Base-by-base conservation (phyloP, 768 basidiomycete species). In the Mycena haematopus region DNA sequence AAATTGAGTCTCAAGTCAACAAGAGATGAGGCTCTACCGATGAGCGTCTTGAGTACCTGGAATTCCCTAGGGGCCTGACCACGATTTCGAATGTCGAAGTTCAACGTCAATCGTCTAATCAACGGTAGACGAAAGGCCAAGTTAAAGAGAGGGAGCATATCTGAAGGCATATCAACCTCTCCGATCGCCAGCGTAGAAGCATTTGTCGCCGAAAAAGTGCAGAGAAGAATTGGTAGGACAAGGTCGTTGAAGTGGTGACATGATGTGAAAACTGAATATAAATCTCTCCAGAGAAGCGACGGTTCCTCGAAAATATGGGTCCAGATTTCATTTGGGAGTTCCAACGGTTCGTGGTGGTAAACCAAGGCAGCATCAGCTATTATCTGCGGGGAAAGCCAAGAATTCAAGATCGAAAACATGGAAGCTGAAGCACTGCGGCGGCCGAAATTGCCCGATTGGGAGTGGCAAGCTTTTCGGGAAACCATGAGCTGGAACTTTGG, bases 401-500 rank as follows among this genome's bases (percentile, higher is more conserved):
- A 24, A 42, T 56, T 65, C 42, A 47, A 29, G 21, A 21, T 35
- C 24, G 52, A 25, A 5, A 58, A 46, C 49, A 61, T 56, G 29
- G 13, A 42, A 33, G 62, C 45, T 36, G 36, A 13, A 36, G 13
- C 36, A 36, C 31, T 35, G 47, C n/a, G n/a, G n/a, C n/a, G 46
- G 24, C 46, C 56, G 47, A 29, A 29, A 31, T 42, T 52, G 53
- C 25, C 55, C 13, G 7, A 27, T 31, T 31, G 6, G 29, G 29
- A 31, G 9, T 31, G 29, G n/a, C 31, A 17, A 0, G 17, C 31
- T 4, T 21, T 29, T 33, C 13, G 49, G 50, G 13, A 14, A 40
- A 33, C 22, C 50, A 62, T 66, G 65, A 66, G 65, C 38, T 67
- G 66, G 66, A 67, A 67, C 36, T 67, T 57, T n/a, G 51, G 54